Percentiles rank a stretch among this genome's conserved stretches.
Conservation (phyloP, 2,329 filamentous ascomycete genomes). For the Tolypocladium tundrense region DNA sequence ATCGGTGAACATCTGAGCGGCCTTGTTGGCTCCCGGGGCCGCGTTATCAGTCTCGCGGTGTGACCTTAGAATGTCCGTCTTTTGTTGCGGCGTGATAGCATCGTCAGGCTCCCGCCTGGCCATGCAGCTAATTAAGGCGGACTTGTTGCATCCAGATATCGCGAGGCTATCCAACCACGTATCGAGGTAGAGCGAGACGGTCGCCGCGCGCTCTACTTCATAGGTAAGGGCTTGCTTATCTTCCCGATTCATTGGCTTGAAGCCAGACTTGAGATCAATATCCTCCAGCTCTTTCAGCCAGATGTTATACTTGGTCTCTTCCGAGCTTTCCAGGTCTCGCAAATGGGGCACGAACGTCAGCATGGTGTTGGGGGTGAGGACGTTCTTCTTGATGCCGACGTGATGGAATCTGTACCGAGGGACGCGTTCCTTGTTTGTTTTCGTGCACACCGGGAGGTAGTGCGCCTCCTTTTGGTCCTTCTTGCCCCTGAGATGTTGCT, state of each 20-base stretch:
- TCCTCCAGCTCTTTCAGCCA: constrained; percentile 49
- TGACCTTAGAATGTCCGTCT: constrained; percentile 38
- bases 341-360: constrained; percentile 51
- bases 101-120: constrained; percentile 35
- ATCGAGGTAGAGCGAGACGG: constrained; percentile 42
- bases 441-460: constrained; percentile 33
- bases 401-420: constrained; percentile 51
- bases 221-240: constrained; percentile 39
- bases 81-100: constrained; percentile 43
- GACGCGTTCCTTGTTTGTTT: constrained; percentile 39
- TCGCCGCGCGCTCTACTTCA: constrained; percentile 40
- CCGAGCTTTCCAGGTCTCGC: constrained; percentile 44
- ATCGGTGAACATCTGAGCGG: constrained; percentile 41
- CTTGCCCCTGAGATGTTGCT: constrained; percentile 35
- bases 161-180: constrained; percentile 39
- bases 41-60: constrained; percentile 28
- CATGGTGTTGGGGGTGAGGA: constrained; percentile 49
- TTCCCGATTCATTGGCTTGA: constrained; percentile 41
- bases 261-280: constrained; percentile 47
- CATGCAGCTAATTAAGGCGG: constrained; percentile 43
- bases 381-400: constrained; percentile 48
- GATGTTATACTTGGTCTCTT: constrained; percentile 42
- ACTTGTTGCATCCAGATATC: constrained; percentile 41
- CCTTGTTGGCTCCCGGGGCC: constrained; percentile 30
- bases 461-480: constrained; percentile 32